phyloP scores from a whole-genome alignment of 495 filamentous ascomycete species.

The Platismatia glauca region DNA sequence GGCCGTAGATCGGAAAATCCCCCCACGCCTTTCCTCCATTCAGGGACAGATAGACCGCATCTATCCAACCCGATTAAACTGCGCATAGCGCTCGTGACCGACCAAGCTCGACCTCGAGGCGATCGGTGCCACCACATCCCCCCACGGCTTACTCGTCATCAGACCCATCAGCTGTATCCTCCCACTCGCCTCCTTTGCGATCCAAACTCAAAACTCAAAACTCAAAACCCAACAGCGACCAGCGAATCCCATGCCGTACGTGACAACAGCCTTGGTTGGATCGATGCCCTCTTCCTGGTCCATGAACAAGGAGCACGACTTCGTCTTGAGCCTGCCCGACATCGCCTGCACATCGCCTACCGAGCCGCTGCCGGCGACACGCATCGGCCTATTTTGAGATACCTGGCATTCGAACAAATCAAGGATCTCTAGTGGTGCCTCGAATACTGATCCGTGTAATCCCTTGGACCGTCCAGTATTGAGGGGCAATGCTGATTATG shows the following conservation, averaged over 20 bases:
- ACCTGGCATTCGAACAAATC: too few relatives aligned
- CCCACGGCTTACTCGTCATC: background rate
- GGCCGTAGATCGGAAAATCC: too few relatives aligned
- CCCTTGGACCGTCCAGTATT: too few relatives aligned
- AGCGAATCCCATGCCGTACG: background rate
- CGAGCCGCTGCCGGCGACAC: background rate
- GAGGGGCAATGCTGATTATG: too few relatives aligned
- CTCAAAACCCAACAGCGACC: slow-evolving; percentile 4
- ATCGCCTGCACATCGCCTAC: too few relatives aligned
- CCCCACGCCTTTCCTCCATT: too few relatives aligned
- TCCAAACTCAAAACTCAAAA: background rate
- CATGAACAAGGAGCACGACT: background rate
- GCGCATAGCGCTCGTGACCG: background rate
- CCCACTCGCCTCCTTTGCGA: slow-evolving; percentile 14
- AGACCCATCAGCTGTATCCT: background rate
- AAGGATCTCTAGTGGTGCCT: too few relatives aligned
- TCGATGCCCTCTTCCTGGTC: background rate
- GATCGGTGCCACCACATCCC: background rate
- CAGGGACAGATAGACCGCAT: too few relatives aligned
- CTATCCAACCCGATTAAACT: background rate
- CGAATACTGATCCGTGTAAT: too few relatives aligned
- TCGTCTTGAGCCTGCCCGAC: background rate
- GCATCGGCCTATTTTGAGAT: too few relatives aligned
- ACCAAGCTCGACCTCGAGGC: background rate
- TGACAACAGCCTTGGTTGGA: background rate